Conservation (phyloP, 495 filamentous ascomycete genomes). For the Hyaloscypha bicolor region DNA sequence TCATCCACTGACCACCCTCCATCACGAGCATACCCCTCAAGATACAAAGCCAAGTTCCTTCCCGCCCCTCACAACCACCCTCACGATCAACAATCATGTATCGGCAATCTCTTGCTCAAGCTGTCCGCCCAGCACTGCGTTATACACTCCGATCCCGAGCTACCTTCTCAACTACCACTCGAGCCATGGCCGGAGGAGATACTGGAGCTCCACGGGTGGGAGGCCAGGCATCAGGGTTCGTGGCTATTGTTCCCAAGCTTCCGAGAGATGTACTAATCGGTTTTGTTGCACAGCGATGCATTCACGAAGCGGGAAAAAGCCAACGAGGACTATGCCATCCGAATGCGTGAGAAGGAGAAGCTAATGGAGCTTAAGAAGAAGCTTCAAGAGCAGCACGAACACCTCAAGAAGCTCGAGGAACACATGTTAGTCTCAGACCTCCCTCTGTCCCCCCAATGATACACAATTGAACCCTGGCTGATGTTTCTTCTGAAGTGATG, state of each 20-base stretch:
- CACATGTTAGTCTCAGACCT: constrained; percentile 67
- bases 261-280: constrained; percentile 9
- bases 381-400: constrained; percentile 74
- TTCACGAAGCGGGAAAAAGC: constrained; percentile 92
- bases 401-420: constrained; percentile 79
- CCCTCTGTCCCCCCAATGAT: background rate
- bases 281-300: constrained; percentile 63
- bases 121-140: constrained; percentile 51
- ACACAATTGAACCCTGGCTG: constrained; percentile 10
- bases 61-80: constrained; percentile 17
- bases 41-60: constrained; percentile 19
- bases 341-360: constrained; percentile 85
- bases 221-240: constrained; percentile 45
- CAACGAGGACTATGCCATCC: constrained; percentile 79
- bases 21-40: constrained; percentile 21
- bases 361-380: constrained; percentile 73
- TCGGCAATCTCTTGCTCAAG: constrained; percentile 63
- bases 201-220: constrained; percentile 60
- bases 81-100: constrained; percentile 55
- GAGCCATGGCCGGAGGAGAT: constrained; percentile 68
- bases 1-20: constrained; percentile 28
- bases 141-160: constrained; percentile 47
- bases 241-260: background rate
- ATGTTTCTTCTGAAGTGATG: constrained; percentile 52
- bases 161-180: constrained; percentile 63